Evolutionary conservation across 805 yeast genomes (phyloP).

Genomic region (Pichia nakasei): DNA sequence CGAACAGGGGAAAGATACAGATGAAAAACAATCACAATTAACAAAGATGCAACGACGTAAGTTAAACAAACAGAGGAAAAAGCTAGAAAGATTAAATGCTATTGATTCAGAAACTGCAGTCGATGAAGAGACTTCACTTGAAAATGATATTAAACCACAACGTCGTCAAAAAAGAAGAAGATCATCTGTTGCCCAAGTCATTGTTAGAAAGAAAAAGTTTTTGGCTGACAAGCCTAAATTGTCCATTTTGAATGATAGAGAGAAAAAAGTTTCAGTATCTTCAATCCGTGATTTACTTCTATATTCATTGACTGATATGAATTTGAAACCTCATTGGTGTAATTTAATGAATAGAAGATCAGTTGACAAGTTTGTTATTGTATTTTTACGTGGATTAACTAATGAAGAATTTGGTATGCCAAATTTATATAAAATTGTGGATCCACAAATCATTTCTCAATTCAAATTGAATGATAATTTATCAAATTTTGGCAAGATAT

Average conservation of each 20-base stretch:
- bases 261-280: constrained; percentile 26
- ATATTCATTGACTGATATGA: constrained; percentile 32
- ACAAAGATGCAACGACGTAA: neutral
- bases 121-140: neutral
- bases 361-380: constrained; percentile 46
- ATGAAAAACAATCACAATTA: neutral
- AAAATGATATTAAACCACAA: neutral
- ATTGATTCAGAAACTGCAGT: neutral
- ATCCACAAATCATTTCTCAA: constrained; percentile 10
- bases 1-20: neutral
- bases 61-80: constrained; percentile 18
- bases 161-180: constrained; percentile 29
- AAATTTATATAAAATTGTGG: constrained; percentile 6
- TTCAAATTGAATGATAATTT: constrained; percentile 15
- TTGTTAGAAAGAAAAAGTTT: constrained; percentile 27
- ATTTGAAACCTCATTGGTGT: constrained; percentile 41
- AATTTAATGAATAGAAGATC: constrained; percentile 37
- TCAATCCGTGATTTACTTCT: constrained; percentile 41
- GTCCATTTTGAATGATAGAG: constrained; percentile 7
- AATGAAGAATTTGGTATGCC: constrained; percentile 34
- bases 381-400: constrained; percentile 60
- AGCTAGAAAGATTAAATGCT: neutral
- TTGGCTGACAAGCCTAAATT: constrained; percentile 15
- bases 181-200: constrained; percentile 28
- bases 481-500: constrained; percentile 30